Evolutionary conservation across 163 green algal genomes (phyloP).

Genomic region (Scenedesmus sp.): DNA sequence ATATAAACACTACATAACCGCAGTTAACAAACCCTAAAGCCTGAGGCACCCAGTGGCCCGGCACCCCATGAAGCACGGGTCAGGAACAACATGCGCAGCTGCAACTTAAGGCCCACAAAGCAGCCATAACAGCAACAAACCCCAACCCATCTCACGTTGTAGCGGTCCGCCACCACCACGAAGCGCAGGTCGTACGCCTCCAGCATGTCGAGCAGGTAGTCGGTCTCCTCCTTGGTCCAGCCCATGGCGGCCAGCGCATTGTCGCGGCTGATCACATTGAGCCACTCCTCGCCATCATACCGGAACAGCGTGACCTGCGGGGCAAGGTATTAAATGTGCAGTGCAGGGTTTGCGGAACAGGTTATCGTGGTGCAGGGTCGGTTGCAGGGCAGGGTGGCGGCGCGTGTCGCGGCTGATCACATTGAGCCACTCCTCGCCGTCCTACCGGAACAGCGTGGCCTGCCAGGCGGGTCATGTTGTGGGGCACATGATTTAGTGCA

Average conservation of each 20-base stretch:
- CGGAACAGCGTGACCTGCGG: slow-evolving; percentile 64
- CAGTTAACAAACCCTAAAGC: no score
- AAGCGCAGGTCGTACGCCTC: slow-evolving; percentile 91
- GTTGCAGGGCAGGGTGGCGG: no score
- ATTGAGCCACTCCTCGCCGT: slow-evolving; percentile 90
- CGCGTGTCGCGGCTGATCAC: slow-evolving; percentile 66
- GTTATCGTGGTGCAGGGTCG: no score
- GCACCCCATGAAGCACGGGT: no score
- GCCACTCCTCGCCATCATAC: slow-evolving; percentile 94
- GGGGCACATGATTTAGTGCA: background rate
- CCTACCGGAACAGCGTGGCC: slow-evolving; percentile 78
- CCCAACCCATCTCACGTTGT: slow-evolving; percentile 65
- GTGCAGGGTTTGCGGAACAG: no score
- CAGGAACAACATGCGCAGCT: no score
- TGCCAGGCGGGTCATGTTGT: background rate
- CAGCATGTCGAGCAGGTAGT: slow-evolving; percentile 93
- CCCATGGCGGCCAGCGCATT: slow-evolving; percentile 30
- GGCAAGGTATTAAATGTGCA: background rate
- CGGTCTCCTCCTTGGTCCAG: slow-evolving; percentile 93
- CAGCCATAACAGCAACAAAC: no score
- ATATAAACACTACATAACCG: no score
- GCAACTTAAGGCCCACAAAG: no score
- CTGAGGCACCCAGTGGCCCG: no score
- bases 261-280: slow-evolving; percentile 69
- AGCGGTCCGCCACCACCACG: slow-evolving; percentile 91